Evolutionary conservation across 139 green algal genomes (phyloP).

Genomic region (Chlamydomonas sp.): DNA sequence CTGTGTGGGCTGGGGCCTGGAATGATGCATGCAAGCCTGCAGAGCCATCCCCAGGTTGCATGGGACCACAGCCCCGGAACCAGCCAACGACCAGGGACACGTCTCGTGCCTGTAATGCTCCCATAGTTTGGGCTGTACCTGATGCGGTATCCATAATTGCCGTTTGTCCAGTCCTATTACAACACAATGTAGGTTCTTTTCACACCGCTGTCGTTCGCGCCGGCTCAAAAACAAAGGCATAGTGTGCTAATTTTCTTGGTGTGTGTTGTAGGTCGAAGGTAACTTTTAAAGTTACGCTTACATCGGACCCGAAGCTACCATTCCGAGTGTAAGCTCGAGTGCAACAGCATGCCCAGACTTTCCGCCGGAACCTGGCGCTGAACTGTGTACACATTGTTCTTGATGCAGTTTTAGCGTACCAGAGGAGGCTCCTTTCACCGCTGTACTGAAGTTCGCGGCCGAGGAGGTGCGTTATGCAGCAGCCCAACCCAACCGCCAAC

Average conservation of each 20-base stretch:
- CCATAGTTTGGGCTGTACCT: no score
- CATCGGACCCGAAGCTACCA: conserved; percentile 96
- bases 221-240: no score
- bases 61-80: no score
- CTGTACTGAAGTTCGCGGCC: conserved; percentile 96
- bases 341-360: neutral
- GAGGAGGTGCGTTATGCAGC: conserved; percentile 84
- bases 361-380: neutral
- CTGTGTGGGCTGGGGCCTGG: no score
- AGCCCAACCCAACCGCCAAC: neutral
- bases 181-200: no score
- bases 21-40: no score
- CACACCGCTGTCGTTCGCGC: no score
- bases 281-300: conserved; percentile 97
- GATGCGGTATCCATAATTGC: no score
- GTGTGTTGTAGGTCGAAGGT: conserved; percentile 77
- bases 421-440: conserved; percentile 96
- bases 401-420: conserved; percentile 90
- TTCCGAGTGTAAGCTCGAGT: conserved; percentile 80
- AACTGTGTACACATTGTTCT: neutral
- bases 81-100: no score
- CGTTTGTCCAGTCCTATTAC: no score
- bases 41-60: no score
- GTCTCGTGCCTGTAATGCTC: no score
- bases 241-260: neutral